Conservation (phyloP, 139 green algal species). For the Eudorina sp. region DNA sequence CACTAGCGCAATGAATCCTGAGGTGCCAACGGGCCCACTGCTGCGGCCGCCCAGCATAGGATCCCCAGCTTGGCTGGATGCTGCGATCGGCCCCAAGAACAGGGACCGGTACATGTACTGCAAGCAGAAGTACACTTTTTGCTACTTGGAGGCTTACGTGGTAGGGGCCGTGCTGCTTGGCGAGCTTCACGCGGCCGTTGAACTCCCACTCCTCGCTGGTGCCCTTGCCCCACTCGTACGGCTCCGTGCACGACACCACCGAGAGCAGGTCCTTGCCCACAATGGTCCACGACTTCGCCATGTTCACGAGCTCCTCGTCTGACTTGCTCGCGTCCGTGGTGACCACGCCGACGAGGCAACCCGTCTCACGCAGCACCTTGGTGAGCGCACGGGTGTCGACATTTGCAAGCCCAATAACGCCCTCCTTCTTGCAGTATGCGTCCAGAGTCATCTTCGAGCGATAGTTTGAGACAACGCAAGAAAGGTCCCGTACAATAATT, state of each 20-base stretch:
- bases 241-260: conserved; percentile 85
- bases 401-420: conserved; percentile 86
- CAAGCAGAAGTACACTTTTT: no score
- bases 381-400: conserved; percentile 98
- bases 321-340: conserved; percentile 70
- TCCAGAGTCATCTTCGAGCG: conserved; percentile 88
- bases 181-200: conserved; percentile 43
- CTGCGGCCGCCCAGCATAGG: no score
- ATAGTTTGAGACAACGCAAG: conserved; percentile 95
- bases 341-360: conserved; percentile 91
- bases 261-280: conserved; percentile 86
- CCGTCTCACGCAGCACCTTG: conserved; percentile 88
- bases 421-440: conserved; percentile 79
- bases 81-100: no score
- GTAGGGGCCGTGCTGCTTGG: conserved; percentile 55
- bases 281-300: conserved; percentile 93
- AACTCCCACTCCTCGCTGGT: conserved; percentile 97
- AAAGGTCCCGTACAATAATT: conserved; percentile 91
- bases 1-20: no score
- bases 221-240: conserved; percentile 95
- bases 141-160: no score
- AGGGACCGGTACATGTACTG: no score
- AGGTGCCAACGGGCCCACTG: no score
- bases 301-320: conserved; percentile 89
- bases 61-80: no score